phyloP scores from a whole-genome alignment of 2,329 filamentous ascomycete species.

The Pestalotiopsis fici region DNA sequence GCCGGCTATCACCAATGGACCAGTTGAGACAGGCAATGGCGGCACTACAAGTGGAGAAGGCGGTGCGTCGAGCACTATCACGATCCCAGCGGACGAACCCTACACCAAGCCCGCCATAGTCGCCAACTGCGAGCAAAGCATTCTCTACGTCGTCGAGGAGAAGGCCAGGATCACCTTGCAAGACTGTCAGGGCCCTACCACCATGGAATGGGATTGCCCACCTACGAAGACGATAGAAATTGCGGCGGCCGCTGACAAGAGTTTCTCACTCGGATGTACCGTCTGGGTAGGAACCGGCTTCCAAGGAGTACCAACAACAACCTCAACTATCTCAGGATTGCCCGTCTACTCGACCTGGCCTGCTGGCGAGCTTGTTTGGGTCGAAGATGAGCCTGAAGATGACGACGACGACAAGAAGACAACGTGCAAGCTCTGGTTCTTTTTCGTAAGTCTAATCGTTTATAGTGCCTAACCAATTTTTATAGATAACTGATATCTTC shows the following conservation, averaged over 20 bases:
- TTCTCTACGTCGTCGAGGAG: not conserved
- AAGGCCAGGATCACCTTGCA: not conserved
- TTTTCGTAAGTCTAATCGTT: not conserved
- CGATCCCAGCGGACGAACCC: not conserved
- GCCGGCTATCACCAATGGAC: slow-evolving; percentile 4
- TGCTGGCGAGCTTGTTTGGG: not conserved
- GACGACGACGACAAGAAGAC: not conserved
- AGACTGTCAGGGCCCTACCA: not conserved
- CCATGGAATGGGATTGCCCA: not conserved
- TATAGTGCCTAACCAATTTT: not conserved
- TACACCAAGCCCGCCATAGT: not conserved
- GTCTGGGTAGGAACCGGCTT: not conserved
- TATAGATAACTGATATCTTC: not conserved
- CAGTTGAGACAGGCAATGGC: not conserved
- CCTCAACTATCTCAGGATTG: not conserved
- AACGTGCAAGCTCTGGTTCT: slow-evolving; percentile 5
- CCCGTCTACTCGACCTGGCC: not conserved
- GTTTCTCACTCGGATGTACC: not conserved
- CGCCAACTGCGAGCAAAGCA: not conserved
- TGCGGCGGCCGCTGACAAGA: not conserved
- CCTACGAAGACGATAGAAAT: not conserved
- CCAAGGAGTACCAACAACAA: not conserved
- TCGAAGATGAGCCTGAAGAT: not conserved
- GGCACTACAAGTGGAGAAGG: not conserved
- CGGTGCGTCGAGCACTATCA: not conserved